Base-by-base conservation (phyloP, 116 monocot genomes). In the Posidonia oceanica region DNA sequence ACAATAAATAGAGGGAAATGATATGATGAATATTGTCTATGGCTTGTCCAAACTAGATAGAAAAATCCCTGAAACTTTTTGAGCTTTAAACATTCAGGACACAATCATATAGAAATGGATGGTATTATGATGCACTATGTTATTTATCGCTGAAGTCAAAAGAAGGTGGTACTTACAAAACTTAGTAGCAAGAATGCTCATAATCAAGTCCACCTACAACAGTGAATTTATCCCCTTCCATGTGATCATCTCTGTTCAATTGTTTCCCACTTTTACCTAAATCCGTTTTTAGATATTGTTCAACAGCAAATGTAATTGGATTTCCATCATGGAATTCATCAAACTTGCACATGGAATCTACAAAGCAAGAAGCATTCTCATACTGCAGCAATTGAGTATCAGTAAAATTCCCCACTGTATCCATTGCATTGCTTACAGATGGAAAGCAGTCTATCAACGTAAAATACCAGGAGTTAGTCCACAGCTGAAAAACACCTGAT, bases 361-460 rank as follows among this genome's bases (percentile, higher is more conserved):
- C 73, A 63, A 87, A 75, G 44, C 66, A 65, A 8, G 85, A 80
- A 61, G 86, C 84, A 67, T 71, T 88, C 41, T 88, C 88, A 68
- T 82, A 81, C 66, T 85, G 80, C 55, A 75, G 20, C 72, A 75
- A 74, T 63, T 83, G 84, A 44, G 69, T 52, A 29, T 18, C 37
- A 53, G 38, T 55, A 3, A 55, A 72, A 53, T 79, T 67, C 65
- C 74, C 39, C 39, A 53, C 22, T 54, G 63, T 39, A 60, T 90
- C 90, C 5, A 39, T 52, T 51, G 71, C 64, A 64, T 73, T 79
- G 76, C 77, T 66, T 66, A 74, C 67, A 42, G 71, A 48, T 59
- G 87, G 86, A 69, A 84, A 83, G 54, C 80, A 76, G 39, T 90
- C 90, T 90, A 52, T 7, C 29, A 48, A 64, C 54, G 54, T 56